phyloP scores from a whole-genome alignment of 2,329 filamentous ascomycete species.

The Neofusicoccum parvum region DNA sequence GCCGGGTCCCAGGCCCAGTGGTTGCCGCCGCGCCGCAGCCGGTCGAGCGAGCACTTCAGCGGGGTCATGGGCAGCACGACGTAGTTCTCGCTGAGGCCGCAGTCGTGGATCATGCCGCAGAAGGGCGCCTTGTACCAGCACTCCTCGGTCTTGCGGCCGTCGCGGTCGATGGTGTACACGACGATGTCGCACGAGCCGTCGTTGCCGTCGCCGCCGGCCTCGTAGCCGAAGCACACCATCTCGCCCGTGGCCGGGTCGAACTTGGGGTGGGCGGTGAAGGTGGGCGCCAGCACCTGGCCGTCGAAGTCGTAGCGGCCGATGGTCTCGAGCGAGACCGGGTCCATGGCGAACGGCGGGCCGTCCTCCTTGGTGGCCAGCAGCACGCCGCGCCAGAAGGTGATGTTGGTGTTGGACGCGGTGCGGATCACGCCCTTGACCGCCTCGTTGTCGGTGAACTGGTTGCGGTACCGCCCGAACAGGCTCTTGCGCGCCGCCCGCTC shows the following conservation, averaged over 20 bases:
- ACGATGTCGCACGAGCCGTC: slow-evolving; percentile 42
- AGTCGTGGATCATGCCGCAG: slow-evolving; percentile 44
- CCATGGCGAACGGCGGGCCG: slow-evolving; percentile 42
- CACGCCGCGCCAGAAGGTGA: slow-evolving; percentile 60
- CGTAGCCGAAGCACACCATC: slow-evolving; percentile 46
- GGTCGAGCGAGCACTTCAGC: slow-evolving; percentile 38
- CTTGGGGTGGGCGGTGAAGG: slow-evolving; percentile 50
- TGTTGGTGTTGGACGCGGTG: slow-evolving; percentile 62
- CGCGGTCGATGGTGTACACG: slow-evolving; percentile 42
- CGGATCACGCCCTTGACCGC: slow-evolving; percentile 58
- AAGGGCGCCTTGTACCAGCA: slow-evolving; percentile 45
- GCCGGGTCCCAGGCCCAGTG: slow-evolving; percentile 49
- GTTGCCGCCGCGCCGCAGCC: slow-evolving; percentile 42
- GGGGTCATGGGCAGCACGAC: slow-evolving; percentile 42
- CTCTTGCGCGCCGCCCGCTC: slow-evolving; percentile 41
- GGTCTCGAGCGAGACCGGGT: slow-evolving; percentile 45
- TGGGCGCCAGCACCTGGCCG: slow-evolving; percentile 41
- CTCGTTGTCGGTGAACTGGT: slow-evolving; percentile 60
- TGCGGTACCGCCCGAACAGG: slow-evolving; percentile 60
- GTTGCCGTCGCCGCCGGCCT: slow-evolving; percentile 41
- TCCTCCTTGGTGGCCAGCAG: slow-evolving; percentile 57
- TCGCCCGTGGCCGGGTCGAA: slow-evolving; percentile 47
- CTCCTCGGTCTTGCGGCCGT: slow-evolving; percentile 43
- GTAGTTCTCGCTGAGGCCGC: slow-evolving; percentile 43
- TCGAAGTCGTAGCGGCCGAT: slow-evolving; percentile 43